Evolutionary conservation across 768 basidiomycete genomes (phyloP), one percentile per base, ranked within the genome.

Genomic region (Lactarius pseudohatsudake): DNA sequence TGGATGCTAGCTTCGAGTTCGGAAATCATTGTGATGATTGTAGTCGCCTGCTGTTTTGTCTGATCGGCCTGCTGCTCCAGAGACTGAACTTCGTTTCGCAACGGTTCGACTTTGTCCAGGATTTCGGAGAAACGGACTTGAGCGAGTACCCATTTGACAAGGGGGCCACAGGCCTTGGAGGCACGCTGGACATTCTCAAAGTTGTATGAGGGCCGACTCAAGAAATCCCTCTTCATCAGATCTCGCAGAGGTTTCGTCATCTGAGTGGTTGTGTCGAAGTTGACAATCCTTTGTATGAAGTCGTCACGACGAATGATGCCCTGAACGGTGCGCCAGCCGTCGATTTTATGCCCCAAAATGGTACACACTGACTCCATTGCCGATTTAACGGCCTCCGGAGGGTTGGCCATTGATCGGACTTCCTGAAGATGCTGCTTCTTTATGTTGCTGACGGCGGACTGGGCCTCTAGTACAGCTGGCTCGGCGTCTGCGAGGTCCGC

Each of bases 291-390:
- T 65, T 91, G 86, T 74, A 98, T 98, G 79, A 99, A 99, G 76
- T 97, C 94, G 69, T 98, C 97, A 38, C 94, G 86, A 65, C 97
- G 92, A 71, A 98, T 94, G 77, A 98, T 92, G 67, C 88, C 88
- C 76, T 98, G 96, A 9, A 99, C 94, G 1, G 95, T 86, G 68
- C 93, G 88, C 97, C 97, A 99, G 74, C 88, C 88, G 73, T 99
- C 97, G 72, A 98, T 92, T 77, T 94, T 94, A 79, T 98, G 93
- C 8, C 97, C 97, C 26, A 99, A 87, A 56, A 97, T 83, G 16
- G 92, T 95, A 76, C 97, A 98, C 47, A 97, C 96, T 1, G 96
- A 97, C 74, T 98, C 97, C 95, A 98, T 98, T 18, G 97, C 94
- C 55, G 96, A 78, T 76, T 98, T 98, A 71, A 98, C 96, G 5